Evolutionary conservation across 176 grass and related monocot genomes (phyloP).

Genomic region (Secale cereale): DNA sequence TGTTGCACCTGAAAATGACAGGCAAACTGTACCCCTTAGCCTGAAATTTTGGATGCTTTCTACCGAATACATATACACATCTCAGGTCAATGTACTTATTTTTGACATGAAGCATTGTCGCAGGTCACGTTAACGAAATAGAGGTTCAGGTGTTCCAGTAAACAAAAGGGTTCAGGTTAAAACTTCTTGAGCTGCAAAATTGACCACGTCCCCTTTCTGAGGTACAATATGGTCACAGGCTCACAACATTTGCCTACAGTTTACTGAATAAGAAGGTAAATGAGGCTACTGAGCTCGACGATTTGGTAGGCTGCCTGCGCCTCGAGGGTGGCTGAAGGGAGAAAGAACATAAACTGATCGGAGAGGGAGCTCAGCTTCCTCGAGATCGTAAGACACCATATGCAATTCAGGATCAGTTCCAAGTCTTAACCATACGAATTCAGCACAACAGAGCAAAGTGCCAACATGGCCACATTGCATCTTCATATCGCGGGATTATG

Average conservation of each 20-base stretch:
- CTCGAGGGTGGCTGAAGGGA: background rate
- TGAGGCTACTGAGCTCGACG: background rate
- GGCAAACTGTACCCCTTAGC: background rate
- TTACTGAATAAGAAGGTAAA: background rate
- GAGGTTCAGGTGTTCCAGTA: background rate
- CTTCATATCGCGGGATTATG: background rate
- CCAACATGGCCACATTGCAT: background rate
- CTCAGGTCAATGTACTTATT: background rate
- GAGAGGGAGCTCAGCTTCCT: background rate
- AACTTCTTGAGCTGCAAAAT: background rate
- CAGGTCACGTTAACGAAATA: background rate
- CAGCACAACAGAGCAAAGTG: background rate
- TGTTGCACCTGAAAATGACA: constrained; percentile 34
- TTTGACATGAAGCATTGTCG: background rate
- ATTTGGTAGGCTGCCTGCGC: background rate
- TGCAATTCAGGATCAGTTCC: background rate
- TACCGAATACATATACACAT: background rate
- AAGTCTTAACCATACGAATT: background rate
- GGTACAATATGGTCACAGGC: background rate
- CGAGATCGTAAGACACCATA: background rate
- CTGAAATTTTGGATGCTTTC: constrained; percentile 23
- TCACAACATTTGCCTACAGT: background rate
- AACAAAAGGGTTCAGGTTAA: background rate
- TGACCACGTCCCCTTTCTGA: background rate
- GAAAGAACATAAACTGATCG: background rate